These are phyloP conservation scores for Alloascoidea hylecoeti DNA, from an alignment of 805 yeast species.

Conservation along the genomic window DNA sequence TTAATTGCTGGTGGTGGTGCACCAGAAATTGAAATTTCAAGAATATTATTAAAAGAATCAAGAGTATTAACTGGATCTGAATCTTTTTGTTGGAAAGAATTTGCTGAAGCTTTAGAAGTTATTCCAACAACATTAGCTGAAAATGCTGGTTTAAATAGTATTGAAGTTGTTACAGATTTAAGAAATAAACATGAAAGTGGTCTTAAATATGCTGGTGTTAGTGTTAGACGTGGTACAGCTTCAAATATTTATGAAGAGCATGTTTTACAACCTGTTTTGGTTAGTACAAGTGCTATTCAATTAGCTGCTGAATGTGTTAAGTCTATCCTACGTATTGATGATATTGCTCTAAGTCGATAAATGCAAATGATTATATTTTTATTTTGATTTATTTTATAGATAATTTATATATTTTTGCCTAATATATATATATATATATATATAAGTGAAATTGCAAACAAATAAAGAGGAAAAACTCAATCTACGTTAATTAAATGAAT, in stretches of 20 bases:
- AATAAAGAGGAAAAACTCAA: conserved; percentile 19
- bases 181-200: conserved; percentile 87
- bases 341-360: conserved; percentile 82
- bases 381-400: conserved; percentile 12
- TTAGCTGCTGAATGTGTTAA: conserved; percentile 95
- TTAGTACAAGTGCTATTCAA: conserved; percentile 85
- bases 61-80: conserved; percentile 69
- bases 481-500: conserved; percentile 19
- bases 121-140: conserved; percentile 92
- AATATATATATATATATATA: too few species aligned
- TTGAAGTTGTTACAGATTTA: conserved; percentile 82
- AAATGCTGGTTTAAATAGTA: conserved; percentile 87
- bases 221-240: conserved; percentile 88
- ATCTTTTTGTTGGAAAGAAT: conserved; percentile 83
- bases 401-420: conserved; percentile 9
- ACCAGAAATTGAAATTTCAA: conserved; percentile 83
- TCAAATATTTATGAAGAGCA: conserved; percentile 86
- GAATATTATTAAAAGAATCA: conserved; percentile 59
- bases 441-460: too few species aligned
- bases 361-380: conserved; percentile 15
- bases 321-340: conserved; percentile 92
- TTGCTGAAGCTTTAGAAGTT: conserved; percentile 82
- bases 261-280: conserved; percentile 92
- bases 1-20: conserved; percentile 99
- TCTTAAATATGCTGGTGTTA: conserved; percentile 87